Base-by-base conservation (phyloP, 2,329 filamentous ascomycete genomes). In the Drechslerella dactyloides region DNA sequence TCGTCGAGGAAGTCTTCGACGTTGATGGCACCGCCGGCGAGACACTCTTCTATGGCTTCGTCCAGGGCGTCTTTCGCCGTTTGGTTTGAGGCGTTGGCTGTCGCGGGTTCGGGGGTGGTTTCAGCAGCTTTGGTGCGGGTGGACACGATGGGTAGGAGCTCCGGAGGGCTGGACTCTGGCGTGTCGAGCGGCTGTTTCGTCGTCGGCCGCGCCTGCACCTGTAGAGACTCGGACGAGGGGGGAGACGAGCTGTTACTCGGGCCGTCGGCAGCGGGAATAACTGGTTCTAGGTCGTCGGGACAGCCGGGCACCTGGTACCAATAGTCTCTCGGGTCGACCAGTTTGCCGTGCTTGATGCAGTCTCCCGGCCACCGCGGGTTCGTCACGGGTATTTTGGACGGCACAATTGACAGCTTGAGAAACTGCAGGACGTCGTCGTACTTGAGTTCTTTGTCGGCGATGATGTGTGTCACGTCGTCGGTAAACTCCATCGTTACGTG, bases 391-490 rank as follows among this genome's bases (percentile, higher is more conserved):
- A 85, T 77, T n/a, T 79, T 76, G 4, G 84, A 83, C 21, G 85
- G 83, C 54, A 87, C 75, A 1, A 75, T 74, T 1, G 82, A 78
- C 4, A 82, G 30, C 64, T 83, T 82, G 2, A 91, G 77, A 72
- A 85, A 82, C 10, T 80, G 81, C 61, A 87, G 78, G 5, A 96
- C 81, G 64, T 92, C 85, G 2, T 82, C 79, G 77, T 87, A 93
- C 0, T 81, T 81, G 55, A 94, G 80, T 0, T 80, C 80, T 74
- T 86, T 88, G 77, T 97, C 93, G 1, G 91, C 88, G 68, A 97
- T 84, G 54, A 96, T 81, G 80, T 96, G 91, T 0, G 89, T 96
- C 15, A 94, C 85, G 21, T 80, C 79, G 15, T 46, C n/a, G 13
- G 21, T 23, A 13, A 88, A 85, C 0, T 82, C 80, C 56, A 83